Evolutionary conservation across 768 basidiomycete species (phyloP).

Genomic region (Xerocomellus chrysenteron): DNA sequence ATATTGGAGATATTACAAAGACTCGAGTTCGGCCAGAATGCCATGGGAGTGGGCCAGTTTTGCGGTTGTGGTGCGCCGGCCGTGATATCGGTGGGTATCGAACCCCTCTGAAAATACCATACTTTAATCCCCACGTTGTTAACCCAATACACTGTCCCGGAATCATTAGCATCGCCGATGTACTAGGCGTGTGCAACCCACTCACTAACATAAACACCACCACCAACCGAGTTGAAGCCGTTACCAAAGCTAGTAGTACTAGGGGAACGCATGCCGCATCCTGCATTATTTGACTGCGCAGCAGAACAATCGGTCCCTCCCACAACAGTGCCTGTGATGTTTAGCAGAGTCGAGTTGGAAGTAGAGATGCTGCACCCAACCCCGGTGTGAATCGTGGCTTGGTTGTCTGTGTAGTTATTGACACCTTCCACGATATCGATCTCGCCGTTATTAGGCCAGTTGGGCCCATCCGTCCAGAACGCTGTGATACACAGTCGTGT

Average conservation of each 20-base stretch:
- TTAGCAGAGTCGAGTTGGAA: conserved; percentile 44
- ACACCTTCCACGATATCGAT: conserved; percentile 88
- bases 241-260: conserved; percentile 70
- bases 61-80: conserved; percentile 72
- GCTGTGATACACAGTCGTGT: conserved; percentile 24
- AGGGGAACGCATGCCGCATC: conserved; percentile 74
- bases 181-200: conserved; percentile 12
- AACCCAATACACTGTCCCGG: conserved; percentile 16
- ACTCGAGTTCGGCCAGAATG: conserved; percentile 68
- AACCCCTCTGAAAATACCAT: conserved; percentile 76
- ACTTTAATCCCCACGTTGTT: conserved; percentile 76
- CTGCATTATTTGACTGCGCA: conserved; percentile 66
- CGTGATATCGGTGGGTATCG: conserved; percentile 75
- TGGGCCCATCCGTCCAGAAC: conserved; percentile 52
- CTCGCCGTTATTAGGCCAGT: conserved; percentile 56
- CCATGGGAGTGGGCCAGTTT: conserved; percentile 75
- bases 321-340: conserved; percentile 63
- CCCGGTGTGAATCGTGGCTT: conserved; percentile 79
- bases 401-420: conserved; percentile 75
- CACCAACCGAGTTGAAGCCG: conserved; percentile 81
- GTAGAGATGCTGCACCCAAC: conserved; percentile 66
- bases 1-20: conserved; percentile 74
- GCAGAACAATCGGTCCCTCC: conserved; percentile 73
- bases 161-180: not conserved
- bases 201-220: conserved; percentile 90